A percentile compares a stretch with the other conserved stretches of the same genome.
phyloP scores from a whole-genome alignment of 495 filamentous ascomycete genomes.

The Bombardia bombarda region DNA sequence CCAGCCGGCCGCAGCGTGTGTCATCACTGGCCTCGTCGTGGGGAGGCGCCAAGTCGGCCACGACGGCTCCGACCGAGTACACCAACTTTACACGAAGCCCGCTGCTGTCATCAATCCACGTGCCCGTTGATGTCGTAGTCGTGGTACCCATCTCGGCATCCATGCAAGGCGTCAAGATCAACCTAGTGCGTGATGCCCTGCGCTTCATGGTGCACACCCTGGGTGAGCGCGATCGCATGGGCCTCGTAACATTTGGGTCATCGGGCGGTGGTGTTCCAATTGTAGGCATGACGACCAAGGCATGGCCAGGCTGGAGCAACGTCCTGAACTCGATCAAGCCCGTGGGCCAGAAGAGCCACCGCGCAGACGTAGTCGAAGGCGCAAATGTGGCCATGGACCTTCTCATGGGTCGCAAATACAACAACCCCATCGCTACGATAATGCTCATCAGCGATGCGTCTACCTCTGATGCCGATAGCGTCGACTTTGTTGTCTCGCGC shows the following conservation, averaged over 20 bases:
- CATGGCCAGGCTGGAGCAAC: constrained; percentile 86
- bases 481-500: constrained; percentile 96
- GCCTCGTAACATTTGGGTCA: constrained; percentile 93
- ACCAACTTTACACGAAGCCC: constrained; percentile 52
- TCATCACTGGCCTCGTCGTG: constrained; percentile 83
- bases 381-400: constrained; percentile 99
- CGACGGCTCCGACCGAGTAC: constrained; percentile 75
- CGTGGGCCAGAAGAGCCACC: constrained; percentile 91
- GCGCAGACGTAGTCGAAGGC: constrained; percentile 94
- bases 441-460: constrained; percentile 97
- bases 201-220: constrained; percentile 88
- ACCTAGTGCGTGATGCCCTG: constrained; percentile 84
- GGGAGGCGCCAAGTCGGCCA: constrained; percentile 71
- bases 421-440: constrained; percentile 93
- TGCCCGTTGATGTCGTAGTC: constrained; percentile 91
- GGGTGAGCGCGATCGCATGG: constrained; percentile 94
- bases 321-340: constrained; percentile 84
- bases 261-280: constrained; percentile 88
- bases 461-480: constrained; percentile 91
- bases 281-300: constrained; percentile 95
- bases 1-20: constrained; percentile 62
- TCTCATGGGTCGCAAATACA: constrained; percentile 94
- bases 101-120: constrained; percentile 63
- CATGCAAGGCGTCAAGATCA: constrained; percentile 98
- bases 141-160: constrained; percentile 97